Conservation (phyloP, 148 eudicot genomes). For the Heliosperma pusillum region DNA sequence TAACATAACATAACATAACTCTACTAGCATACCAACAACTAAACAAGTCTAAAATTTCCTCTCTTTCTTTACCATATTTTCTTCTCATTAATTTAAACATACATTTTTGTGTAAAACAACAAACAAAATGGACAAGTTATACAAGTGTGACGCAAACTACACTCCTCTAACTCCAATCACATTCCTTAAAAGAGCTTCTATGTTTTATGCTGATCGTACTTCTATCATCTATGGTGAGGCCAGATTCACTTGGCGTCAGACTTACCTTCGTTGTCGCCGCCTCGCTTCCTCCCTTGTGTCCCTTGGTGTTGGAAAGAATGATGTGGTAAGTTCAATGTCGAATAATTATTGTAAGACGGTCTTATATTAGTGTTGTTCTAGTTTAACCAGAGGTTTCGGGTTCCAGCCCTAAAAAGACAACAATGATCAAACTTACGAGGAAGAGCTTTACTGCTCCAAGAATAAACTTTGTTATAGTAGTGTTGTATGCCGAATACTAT, state of each 20-base stretch:
- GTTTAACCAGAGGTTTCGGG: too few relatives aligned
- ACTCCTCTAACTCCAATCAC: slow-evolving; percentile 63
- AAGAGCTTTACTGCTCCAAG: too few relatives aligned
- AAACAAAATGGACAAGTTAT: slow-evolving; percentile 47
- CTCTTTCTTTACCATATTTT: neutral
- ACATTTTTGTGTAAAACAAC: neutral
- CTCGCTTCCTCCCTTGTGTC: slow-evolving; percentile 70
- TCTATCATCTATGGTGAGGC: slow-evolving; percentile 54
- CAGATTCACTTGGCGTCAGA: slow-evolving; percentile 69
- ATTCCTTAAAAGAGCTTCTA: slow-evolving; percentile 69
- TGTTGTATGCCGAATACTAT: neutral
- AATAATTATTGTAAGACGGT: too few relatives aligned
- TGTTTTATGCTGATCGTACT: slow-evolving; percentile 54
- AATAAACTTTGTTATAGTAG: too few relatives aligned
- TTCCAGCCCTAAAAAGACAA: too few relatives aligned
- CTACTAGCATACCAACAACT: neutral
- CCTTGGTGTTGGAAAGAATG: slow-evolving; percentile 47
- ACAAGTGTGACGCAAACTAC: slow-evolving; percentile 66
- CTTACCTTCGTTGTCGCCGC: slow-evolving; percentile 65
- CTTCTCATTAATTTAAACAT: too few relatives aligned
- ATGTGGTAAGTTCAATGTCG: slow-evolving; percentile 47
- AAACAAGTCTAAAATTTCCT: neutral
- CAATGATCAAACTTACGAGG: too few relatives aligned
- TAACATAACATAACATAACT: neutral
- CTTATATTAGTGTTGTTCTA: too few relatives aligned